phyloP scores from a whole-genome alignment of 2,329 filamentous ascomycete species.

The Aspergillus novoparasiticus region DNA sequence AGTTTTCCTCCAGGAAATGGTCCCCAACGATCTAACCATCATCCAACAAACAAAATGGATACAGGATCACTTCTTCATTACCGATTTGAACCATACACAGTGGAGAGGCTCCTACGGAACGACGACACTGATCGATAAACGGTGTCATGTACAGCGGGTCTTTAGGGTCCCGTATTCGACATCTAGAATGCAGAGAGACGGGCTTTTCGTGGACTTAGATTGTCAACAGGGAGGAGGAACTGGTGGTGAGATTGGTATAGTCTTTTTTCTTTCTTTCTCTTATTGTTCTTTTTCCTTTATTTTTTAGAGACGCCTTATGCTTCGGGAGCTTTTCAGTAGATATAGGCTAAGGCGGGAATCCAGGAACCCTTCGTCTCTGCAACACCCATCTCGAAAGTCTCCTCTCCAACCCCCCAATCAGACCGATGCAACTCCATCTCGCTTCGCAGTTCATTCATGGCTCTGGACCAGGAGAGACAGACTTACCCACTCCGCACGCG shows the following conservation, averaged over 20 bases:
- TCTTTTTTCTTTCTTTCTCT: neutral
- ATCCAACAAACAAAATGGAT: slow-evolving; percentile 53
- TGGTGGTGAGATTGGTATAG: neutral
- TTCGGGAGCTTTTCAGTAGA: no score
- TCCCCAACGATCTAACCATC: slow-evolving; percentile 46
- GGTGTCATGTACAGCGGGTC: slow-evolving; percentile 46
- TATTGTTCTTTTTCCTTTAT: no score
- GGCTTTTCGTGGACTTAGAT: slow-evolving; percentile 56
- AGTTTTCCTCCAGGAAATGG: slow-evolving; percentile 59
- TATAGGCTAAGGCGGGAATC: neutral
- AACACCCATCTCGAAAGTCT: slow-evolving; percentile 63
- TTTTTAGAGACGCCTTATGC: no score
- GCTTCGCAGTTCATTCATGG: slow-evolving; percentile 49
- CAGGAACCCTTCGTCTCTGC: slow-evolving; percentile 50
- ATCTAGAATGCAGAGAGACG: slow-evolving; percentile 57
- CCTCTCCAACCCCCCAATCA: slow-evolving; percentile 49
- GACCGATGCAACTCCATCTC: slow-evolving; percentile 52
- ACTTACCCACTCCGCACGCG: slow-evolving; percentile 37
- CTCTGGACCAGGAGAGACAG: slow-evolving; percentile 8
- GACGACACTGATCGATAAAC: slow-evolving; percentile 53
- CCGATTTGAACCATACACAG: slow-evolving; percentile 46
- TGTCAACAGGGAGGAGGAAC: neutral
- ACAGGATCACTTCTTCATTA: slow-evolving; percentile 50
- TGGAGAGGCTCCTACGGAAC: slow-evolving; percentile 59
- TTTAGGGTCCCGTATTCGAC: slow-evolving; percentile 56